Evolutionary conservation across 2,329 filamentous ascomycete genomes (phyloP), one percentile per base, ranked within the genome.

Genomic region (Colletotrichum musicola): DNA sequence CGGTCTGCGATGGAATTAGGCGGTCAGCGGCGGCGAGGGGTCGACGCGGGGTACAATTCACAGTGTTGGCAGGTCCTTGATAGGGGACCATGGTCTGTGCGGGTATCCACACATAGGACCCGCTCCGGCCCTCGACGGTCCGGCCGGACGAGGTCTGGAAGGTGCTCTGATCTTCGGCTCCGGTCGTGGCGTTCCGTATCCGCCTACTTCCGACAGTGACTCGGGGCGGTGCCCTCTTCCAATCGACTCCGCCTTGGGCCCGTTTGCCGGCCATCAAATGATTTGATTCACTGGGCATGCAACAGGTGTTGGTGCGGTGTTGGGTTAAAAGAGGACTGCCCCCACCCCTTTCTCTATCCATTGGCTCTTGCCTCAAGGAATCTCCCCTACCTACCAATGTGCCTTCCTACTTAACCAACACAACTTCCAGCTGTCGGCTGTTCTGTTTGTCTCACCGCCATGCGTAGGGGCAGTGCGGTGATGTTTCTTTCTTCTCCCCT

Each of bases 1-100:
- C 65, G 65, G 62, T 49, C 65, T 64, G 42, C 65, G 62, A 56
- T 60, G 65, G 65, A 68, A 56, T 50, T 25, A 67, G 66, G 49
- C 65, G 65, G 65, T 44, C 14, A 35, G 40, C 27, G 55, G 51
- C 35, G 30, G 40, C 18, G 25, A 22, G 22, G 25, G 55, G 65
- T 35, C 18, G 30, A 42, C 62, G 62, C 55, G 61, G 65, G 65
- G 62, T 35, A 35, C 30, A 35, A 10, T 35, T 35, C 7, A 9
- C 30, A 35, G 30, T 7, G 30, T 35, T 35, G 30, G 30, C 30
- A 35, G 30, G 30, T 35, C 30, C 30, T 9, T 35, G 30, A 10
- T 56, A 13, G 4, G n/a, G 14, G n/a, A 25, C 10, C 18, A 25
- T 67, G 65, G 66, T 56, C 62, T 50, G 44, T 69, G 66, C 66